These are phyloP conservation scores for Nitzschia sp. DNA, from an alignment of 108 stramenopile genomes.

Conservation along the genomic window DNA sequence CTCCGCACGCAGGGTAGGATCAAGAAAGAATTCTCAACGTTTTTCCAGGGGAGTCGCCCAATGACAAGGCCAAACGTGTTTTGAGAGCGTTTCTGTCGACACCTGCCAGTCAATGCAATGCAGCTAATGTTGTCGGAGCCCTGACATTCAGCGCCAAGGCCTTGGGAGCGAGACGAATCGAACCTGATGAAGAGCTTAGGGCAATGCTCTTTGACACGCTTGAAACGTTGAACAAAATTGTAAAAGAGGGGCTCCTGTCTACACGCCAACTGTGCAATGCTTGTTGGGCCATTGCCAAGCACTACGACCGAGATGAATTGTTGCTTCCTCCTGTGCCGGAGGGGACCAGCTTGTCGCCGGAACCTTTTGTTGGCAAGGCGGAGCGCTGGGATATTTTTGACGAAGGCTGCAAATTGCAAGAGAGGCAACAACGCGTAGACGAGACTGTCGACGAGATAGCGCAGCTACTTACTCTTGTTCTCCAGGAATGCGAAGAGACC, in stretches of 20 bases:
- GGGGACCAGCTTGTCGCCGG: slow-evolving; percentile 7
- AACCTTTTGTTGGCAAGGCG: slow-evolving; percentile 6
- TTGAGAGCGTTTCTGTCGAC: slow-evolving; percentile 52
- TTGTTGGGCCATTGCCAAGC: slow-evolving; percentile 79
- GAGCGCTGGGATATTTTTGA: neutral
- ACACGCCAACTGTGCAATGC: slow-evolving; percentile 79
- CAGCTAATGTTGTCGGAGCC: slow-evolving; percentile 79
- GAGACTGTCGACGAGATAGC: slow-evolving; percentile 63
- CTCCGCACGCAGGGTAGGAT: slow-evolving; percentile 57
- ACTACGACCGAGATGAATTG: slow-evolving; percentile 49
- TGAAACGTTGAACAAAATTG: slow-evolving; percentile 42
- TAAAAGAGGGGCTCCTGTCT: slow-evolving; percentile 43
- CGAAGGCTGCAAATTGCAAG: neutral
- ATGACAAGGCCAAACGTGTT: slow-evolving; percentile 43
- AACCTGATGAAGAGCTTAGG: slow-evolving; percentile 33
- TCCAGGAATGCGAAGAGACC: slow-evolving; percentile 5
- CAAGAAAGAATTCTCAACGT: slow-evolving; percentile 36
- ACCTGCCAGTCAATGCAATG: slow-evolving; percentile 62
- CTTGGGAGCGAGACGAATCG: slow-evolving; percentile 21
- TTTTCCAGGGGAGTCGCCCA: slow-evolving; percentile 9
- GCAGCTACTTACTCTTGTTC: slow-evolving; percentile 33
- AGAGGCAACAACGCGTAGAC: slow-evolving; percentile 33
- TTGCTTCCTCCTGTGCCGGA: slow-evolving; percentile 25
- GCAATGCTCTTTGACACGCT: slow-evolving; percentile 46
- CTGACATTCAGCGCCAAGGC: slow-evolving; percentile 75